Conservation (phyloP, 2,329 filamentous ascomycete species). For the Rasamsonia emersonii region DNA sequence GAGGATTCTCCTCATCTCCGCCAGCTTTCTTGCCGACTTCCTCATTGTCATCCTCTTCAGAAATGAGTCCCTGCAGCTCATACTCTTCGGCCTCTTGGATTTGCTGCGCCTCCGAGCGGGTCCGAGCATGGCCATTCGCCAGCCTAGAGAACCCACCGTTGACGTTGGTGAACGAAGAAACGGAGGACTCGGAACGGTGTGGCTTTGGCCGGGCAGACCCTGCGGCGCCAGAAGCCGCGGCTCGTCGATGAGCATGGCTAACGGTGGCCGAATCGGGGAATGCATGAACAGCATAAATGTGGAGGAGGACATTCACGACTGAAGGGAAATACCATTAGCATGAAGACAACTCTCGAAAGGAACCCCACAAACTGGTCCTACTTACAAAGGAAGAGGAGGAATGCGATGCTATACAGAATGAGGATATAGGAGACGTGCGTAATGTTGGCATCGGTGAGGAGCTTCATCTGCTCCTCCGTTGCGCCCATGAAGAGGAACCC, state of each 20-base stretch:
- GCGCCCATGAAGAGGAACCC: constrained; percentile 97
- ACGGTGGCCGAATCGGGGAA: constrained; percentile 33
- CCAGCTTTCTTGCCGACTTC: constrained; percentile 17
- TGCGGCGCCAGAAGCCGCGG: constrained; percentile 1
- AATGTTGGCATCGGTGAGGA: constrained; percentile 65
- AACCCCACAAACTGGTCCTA: no score
- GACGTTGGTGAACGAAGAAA: constrained; percentile 20
- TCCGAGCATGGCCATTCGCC: constrained; percentile 39
- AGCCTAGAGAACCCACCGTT: constrained; percentile 23
- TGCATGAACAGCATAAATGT: constrained; percentile 65
- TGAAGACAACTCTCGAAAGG: no score
- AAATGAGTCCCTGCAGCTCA: constrained; percentile 82
- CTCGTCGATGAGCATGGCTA: constrained; percentile 4
- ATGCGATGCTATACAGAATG: constrained; percentile 82
- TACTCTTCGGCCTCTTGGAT: constrained; percentile 83
- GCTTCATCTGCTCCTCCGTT: constrained; percentile 87
- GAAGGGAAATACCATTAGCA: no score
- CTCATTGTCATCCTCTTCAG: constrained; percentile 67
- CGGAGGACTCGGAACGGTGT: constrained; percentile 6
- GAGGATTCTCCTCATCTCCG: constrained; percentile 23
- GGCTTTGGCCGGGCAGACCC: constrained; percentile 3
- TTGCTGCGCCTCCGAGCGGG: constrained; percentile 36
- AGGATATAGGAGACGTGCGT: constrained; percentile 89
- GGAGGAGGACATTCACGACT: constrained; percentile 76
- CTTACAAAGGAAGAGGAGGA: constrained; percentile 78